These are phyloP conservation scores for Saturnispora serradocipensis DNA, from an alignment of 805 yeast genomes.

Conservation along the genomic window DNA sequence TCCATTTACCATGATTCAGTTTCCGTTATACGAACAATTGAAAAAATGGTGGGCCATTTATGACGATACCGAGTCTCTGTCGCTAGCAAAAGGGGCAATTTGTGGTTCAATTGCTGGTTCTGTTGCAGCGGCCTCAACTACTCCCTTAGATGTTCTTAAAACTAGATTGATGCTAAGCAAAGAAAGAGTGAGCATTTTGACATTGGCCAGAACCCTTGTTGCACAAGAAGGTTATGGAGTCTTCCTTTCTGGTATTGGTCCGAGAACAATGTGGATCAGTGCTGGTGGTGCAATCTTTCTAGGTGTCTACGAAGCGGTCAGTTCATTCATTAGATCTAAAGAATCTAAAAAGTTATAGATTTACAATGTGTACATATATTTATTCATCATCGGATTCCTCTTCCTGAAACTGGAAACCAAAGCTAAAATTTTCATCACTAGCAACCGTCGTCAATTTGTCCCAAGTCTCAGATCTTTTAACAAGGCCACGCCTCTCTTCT, in stretches of 20 bases:
- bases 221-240: conserved; percentile 66
- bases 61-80: conserved; percentile 33
- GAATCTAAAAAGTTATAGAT: conserved; percentile 2
- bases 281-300: conserved; percentile 97
- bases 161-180: conserved; percentile 77
- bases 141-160: conserved; percentile 72
- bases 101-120: conserved; percentile 83
- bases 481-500: conserved; percentile 17
- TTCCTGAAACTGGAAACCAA: conserved; percentile 27
- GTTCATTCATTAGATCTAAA: conserved; percentile 15
- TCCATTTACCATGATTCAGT: conserved; percentile 93
- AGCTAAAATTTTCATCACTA: conserved; percentile 22
- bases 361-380: neutral
- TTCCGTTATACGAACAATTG: conserved; percentile 82
- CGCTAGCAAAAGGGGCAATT: conserved; percentile 70
- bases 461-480: conserved; percentile 46
- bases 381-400: conserved; percentile 1
- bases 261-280: conserved; percentile 95
- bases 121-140: conserved; percentile 70
- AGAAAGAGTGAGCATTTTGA: conserved; percentile 35
- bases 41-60: conserved; percentile 50
- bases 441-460: conserved; percentile 25
- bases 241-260: conserved; percentile 82
- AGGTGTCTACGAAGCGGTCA: conserved; percentile 81
- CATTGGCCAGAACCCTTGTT: conserved; percentile 44